Percentiles rank a stretch among this genome's conserved stretches.
Evolutionary conservation across 805 yeast genomes (phyloP).

Genomic region (Ogataea siamensis): DNA sequence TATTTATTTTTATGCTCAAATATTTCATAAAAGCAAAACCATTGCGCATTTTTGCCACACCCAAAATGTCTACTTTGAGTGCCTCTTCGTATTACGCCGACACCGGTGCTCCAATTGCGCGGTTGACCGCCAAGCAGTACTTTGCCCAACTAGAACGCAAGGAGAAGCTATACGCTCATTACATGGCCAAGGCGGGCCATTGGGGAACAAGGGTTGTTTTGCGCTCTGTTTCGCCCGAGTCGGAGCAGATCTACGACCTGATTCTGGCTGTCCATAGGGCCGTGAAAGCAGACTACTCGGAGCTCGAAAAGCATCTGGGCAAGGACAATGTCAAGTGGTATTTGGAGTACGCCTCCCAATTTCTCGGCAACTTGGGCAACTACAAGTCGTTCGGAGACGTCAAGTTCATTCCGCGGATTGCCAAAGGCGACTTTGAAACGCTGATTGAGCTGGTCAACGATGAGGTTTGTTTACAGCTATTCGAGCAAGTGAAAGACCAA

Average conservation of each 20-base stretch:
- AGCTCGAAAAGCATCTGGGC: conserved; percentile 34
- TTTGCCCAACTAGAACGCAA: conserved; percentile 60
- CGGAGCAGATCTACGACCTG: conserved; percentile 72
- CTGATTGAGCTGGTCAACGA: conserved; percentile 45
- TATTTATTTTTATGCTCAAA: conserved; percentile 4
- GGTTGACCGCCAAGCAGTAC: conserved; percentile 64
- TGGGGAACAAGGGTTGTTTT: conserved; percentile 78
- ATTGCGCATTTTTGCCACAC: conserved; percentile 3
- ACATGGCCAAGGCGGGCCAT: conserved; percentile 78
- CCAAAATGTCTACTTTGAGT: conserved; percentile 17
- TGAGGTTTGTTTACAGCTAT: conserved; percentile 34
- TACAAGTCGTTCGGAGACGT: conserved; percentile 87
- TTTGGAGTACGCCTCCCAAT: conserved; percentile 74
- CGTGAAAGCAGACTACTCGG: conserved; percentile 47
- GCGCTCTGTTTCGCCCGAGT: conserved; percentile 79
- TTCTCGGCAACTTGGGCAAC: conserved; percentile 71
- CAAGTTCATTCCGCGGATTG: conserved; percentile 72
- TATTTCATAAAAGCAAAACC: conserved; percentile 7
- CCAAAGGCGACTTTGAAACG: conserved; percentile 45
- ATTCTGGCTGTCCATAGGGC: conserved; percentile 57
- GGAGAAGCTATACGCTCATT: conserved; percentile 77
- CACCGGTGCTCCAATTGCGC: conserved; percentile 64
- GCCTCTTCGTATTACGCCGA: conserved; percentile 48
- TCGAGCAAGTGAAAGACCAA: conserved; percentile 42
- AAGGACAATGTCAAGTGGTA: conserved; percentile 43